Base-by-base conservation (phyloP, 2,329 filamentous ascomycete species). In the Hypocreales sp. region DNA sequence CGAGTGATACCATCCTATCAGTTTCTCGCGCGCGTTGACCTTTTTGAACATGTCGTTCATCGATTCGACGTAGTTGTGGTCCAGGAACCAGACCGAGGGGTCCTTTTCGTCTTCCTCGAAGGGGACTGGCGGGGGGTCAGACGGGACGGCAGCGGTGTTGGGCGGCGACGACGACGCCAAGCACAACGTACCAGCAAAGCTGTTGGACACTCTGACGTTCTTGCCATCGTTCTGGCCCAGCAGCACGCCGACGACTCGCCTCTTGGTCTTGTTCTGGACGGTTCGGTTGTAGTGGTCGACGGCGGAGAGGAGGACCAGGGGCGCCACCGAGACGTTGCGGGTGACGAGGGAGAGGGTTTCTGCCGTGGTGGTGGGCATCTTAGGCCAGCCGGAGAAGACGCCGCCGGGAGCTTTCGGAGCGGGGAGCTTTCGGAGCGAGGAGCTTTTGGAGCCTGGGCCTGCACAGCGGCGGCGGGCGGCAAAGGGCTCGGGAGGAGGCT, bases 31-130 rank as follows among this genome's bases (percentile, higher is more conserved):
- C 35, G 90, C 90, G 62, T 98, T 98, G 67, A 98, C 86, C 63
- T 95, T 95, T 67, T 98, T 98, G 71, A 98, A 98, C 90, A 98
- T 98, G 57, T 95, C 90, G 61, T 90, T 92, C 90, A 98, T 98
- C 43, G 79, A 82, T 59, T 98, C 90, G 55, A 98, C 81, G 48
- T 94, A 98, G 69, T 95, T 95, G 68, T 98, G 90, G 55, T 98
- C 90, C 39, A 98, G 61, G 53, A 95, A 98, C 90, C 90, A 98
- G 50, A 98, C 90, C 20, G 87, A 92, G 4, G 87, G 87, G 51
- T 98, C 86, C 60, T 92, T 93, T 47, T 94, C 90, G 53, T 98
- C 90, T 61, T 98, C 90, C 58, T 98, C 90, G 48, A 98, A 98
- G 1, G 90, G 90, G 24, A 95, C 90, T 93, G 46, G 36, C 36